These are phyloP conservation scores for Ceratocystis diversiconidia DNA, from an alignment of 2,329 filamentous ascomycete species.

Conservation along the genomic window DNA sequence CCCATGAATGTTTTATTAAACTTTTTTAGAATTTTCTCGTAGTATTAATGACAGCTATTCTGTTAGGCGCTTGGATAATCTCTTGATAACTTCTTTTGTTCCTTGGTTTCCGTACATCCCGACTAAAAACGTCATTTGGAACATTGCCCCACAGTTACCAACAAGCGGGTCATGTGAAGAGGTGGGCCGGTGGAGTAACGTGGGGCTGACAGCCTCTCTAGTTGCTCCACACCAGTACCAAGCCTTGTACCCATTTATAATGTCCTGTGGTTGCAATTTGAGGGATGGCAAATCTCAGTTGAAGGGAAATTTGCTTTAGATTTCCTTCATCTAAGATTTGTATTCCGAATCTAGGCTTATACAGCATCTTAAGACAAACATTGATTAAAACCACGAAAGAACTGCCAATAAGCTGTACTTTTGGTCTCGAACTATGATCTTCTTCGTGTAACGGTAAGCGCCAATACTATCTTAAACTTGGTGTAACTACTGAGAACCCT, in stretches of 20 bases:
- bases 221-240: not conserved
- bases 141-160: not conserved
- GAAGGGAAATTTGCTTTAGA: too few species aligned
- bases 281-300: too few species aligned
- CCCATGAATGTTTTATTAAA: not conserved
- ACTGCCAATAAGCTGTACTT: not conserved
- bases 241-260: too few species aligned
- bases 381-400: too few species aligned
- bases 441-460: not conserved
- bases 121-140: not conserved
- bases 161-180: not conserved
- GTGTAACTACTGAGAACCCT: not conserved
- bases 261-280: too few species aligned
- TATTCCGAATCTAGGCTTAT: too few species aligned
- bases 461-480: not conserved
- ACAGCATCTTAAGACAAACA: too few species aligned
- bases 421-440: not conserved
- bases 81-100: not conserved
- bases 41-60: not conserved
- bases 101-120: not conserved
- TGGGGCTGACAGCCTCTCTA: not conserved
- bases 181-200: not conserved
- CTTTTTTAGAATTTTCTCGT: not conserved
- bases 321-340: too few species aligned
- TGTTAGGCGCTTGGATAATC: not conserved